Conservation (phyloP, 192 early-diverging fungal species). For the Linnemannia exigua region DNA sequence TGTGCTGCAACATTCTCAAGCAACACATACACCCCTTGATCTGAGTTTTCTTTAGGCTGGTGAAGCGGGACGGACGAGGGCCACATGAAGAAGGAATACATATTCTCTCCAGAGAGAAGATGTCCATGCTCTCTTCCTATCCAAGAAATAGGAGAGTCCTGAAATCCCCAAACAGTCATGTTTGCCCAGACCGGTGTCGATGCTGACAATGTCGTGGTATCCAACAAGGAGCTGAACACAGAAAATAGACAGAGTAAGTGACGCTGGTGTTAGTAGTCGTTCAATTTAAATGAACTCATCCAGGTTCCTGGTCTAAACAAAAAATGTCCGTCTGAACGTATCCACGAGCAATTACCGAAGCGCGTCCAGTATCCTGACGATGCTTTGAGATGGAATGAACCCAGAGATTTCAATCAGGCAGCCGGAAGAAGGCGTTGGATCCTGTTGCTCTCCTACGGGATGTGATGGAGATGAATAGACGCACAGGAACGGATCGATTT, state of each 20-base stretch:
- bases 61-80: not conserved
- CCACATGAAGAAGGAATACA: constrained; percentile 61
- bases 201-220: not conserved
- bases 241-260: too few relatives aligned
- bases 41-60: constrained; percentile 12
- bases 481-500: constrained; percentile 57
- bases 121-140: constrained; percentile 52
- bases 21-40: constrained; percentile 29
- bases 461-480: constrained; percentile 51
- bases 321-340: too few relatives aligned
- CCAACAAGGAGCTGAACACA: constrained; percentile 15
- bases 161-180: constrained; percentile 60
- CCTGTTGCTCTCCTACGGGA: not conserved
- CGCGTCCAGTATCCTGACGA: constrained; percentile 38
- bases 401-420: constrained; percentile 53
- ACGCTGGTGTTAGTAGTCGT: too few relatives aligned
- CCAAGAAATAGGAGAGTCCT: constrained; percentile 65
- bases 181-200: constrained; percentile 36
- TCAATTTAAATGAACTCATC: too few relatives aligned
- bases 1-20: constrained; percentile 40
- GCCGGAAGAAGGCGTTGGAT: constrained; percentile 9
- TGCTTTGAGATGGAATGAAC: constrained; percentile 43
- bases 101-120: constrained; percentile 58
- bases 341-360: constrained; percentile 52
- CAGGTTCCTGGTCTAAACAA: too few relatives aligned